Percentiles rank a stretch among this genome's conserved stretches.
These are phyloP conservation scores for Penicillium desertorum DNA, from an alignment of 495 filamentous ascomycete species.

Conservation along the genomic window DNA sequence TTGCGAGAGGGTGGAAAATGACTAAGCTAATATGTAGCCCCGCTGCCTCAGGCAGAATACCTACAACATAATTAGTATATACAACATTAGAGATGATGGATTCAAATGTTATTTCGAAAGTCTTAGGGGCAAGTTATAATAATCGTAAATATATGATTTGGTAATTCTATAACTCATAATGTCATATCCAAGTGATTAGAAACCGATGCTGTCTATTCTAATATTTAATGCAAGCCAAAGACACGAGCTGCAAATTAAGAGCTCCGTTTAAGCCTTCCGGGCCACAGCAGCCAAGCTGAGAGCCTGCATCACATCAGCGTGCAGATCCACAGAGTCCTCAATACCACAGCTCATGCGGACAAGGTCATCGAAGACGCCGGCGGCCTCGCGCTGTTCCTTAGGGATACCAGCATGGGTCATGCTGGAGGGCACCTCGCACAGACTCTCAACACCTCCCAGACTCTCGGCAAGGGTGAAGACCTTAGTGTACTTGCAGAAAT, in stretches of 20 bases:
- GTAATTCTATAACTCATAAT: slow-evolving; percentile 5
- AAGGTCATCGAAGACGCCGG: slow-evolving; percentile 96
- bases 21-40: slow-evolving; percentile 20
- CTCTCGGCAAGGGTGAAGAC: slow-evolving; percentile 94
- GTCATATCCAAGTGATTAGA: slow-evolving; percentile 9
- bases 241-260: slow-evolving; percentile 12
- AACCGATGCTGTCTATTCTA: slow-evolving; percentile 4
- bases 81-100: neutral
- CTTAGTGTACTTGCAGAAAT: slow-evolving; percentile 85
- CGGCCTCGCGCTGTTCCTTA: slow-evolving; percentile 79
- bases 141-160: neutral
- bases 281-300: slow-evolving; percentile 62
- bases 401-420: slow-evolving; percentile 99
- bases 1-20: slow-evolving; percentile 20
- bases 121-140: neutral
- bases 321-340: slow-evolving; percentile 85
- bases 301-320: slow-evolving; percentile 79
- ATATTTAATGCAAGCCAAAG: slow-evolving; percentile 4
- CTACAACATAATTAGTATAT: too few species aligned
- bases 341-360: slow-evolving; percentile 91
- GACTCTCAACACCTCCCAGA: slow-evolving; percentile 86
- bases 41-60: neutral
- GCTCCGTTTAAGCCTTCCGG: slow-evolving; percentile 25
- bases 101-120: neutral
- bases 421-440: slow-evolving; percentile 85